A percentile compares a stretch with the other conserved stretches of the same genome.
Evolutionary conservation across 2,329 filamentous ascomycete species (phyloP).

Genomic region (Diaporthe citrichinensis): DNA sequence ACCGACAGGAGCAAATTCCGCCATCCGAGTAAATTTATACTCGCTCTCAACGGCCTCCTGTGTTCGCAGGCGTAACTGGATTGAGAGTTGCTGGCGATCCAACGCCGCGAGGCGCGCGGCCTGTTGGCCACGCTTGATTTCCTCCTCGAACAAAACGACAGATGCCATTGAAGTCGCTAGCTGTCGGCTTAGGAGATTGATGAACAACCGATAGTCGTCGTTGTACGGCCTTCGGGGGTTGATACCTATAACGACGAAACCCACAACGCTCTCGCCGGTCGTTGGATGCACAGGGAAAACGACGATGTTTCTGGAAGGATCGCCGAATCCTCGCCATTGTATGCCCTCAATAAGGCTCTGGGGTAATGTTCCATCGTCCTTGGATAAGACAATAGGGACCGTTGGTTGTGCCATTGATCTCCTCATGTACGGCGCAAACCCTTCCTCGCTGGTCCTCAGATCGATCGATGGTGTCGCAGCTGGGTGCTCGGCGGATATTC

Average conservation of each 20-base stretch:
- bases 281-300: slow-evolving; percentile 86
- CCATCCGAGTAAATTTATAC: slow-evolving; percentile 86
- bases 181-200: slow-evolving; percentile 81
- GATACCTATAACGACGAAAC: slow-evolving; percentile 83
- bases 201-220: slow-evolving; percentile 83
- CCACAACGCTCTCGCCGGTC: slow-evolving; percentile 78
- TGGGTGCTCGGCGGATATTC: slow-evolving; percentile 75
- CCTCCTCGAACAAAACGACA: slow-evolving; percentile 86
- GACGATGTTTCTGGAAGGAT: slow-evolving; percentile 78
- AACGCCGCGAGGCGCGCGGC: slow-evolving; percentile 82
- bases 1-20: slow-evolving; percentile 85
- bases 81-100: slow-evolving; percentile 82
- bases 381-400: slow-evolving; percentile 76
- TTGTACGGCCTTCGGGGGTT: slow-evolving; percentile 86
- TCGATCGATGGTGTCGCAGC: slow-evolving; percentile 75
- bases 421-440: slow-evolving; percentile 82
- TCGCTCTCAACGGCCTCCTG: slow-evolving; percentile 77
- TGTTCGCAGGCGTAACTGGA: slow-evolving; percentile 78
- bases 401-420: slow-evolving; percentile 78
- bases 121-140: slow-evolving; percentile 80
- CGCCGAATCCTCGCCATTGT: slow-evolving; percentile 78
- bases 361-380: slow-evolving; percentile 77
- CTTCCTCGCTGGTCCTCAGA: slow-evolving; percentile 76
- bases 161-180: slow-evolving; percentile 85
- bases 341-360: slow-evolving; percentile 75